Evolutionary conservation across 192 early-diverging fungal species (phyloP).

Genomic region (Rhizophagus prolifer): DNA sequence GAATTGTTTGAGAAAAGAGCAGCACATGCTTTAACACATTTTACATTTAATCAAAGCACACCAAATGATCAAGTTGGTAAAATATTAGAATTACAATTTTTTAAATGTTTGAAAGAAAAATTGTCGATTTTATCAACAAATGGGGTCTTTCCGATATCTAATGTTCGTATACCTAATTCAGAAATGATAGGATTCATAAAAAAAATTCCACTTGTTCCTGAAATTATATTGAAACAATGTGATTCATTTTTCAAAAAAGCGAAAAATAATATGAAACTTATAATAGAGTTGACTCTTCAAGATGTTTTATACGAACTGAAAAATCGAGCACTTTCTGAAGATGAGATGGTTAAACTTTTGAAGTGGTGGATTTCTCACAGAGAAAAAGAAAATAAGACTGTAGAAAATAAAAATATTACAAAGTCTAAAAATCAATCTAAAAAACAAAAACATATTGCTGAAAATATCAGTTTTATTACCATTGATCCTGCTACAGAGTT

Average conservation of each 20-base stretch:
- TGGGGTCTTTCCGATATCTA: conserved; percentile 55
- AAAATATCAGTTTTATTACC: too few relatives aligned
- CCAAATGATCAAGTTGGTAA: conserved; percentile 65
- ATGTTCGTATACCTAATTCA: conserved; percentile 62
- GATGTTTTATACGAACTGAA: conserved; percentile 72
- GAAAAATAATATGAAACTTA: conserved; percentile 8
- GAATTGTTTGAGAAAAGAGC: conserved; percentile 51
- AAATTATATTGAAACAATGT: conserved; percentile 50
- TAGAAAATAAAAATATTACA: too few relatives aligned
- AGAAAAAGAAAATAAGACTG: neutral
- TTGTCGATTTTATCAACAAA: conserved; percentile 64
- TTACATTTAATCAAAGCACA: conserved; percentile 70
- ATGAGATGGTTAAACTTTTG: conserved; percentile 67
- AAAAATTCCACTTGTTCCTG: conserved; percentile 58
- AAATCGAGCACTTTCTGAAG: conserved; percentile 47
- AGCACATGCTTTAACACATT: conserved; percentile 62
- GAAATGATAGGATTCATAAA: conserved; percentile 63
- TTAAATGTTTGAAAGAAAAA: conserved; percentile 44
- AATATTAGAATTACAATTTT: conserved; percentile 60
- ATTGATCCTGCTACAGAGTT: neutral
- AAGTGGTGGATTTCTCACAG: conserved; percentile 74
- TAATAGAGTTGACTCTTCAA: conserved; percentile 52
- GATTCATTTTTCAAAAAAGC: conserved; percentile 57
- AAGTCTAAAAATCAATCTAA: too few relatives aligned
- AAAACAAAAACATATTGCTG: too few relatives aligned